Percentiles rank a stretch among this genome's conserved stretches.
phyloP scores from a whole-genome alignment of 768 basidiomycete genomes.

The Rhodotorula sphaerocarpa region DNA sequence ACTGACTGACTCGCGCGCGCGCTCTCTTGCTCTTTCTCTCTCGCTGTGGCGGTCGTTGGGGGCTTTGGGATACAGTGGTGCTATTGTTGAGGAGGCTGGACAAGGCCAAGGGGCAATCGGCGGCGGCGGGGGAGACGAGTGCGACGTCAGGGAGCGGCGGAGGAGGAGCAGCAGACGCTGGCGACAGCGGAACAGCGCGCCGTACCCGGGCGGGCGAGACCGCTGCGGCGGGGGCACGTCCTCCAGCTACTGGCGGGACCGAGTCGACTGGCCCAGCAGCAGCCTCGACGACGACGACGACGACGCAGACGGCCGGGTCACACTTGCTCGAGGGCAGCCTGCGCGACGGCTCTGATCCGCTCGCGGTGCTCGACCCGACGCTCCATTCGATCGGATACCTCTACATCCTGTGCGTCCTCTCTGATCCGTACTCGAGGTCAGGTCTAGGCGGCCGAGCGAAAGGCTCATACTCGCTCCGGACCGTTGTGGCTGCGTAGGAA shows the following conservation, averaged over 20 bases:
- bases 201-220: too few relatives aligned
- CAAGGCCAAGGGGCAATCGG: too few relatives aligned
- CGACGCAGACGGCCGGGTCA: background rate
- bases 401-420: constrained; percentile 58
- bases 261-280: too few relatives aligned
- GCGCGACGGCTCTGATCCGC: constrained; percentile 60
- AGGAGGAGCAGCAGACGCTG: too few relatives aligned
- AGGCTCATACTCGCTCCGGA: background rate
- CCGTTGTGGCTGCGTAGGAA: background rate
- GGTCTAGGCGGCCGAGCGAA: background rate
- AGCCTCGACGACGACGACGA: background rate
- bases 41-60: background rate
- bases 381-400: constrained; percentile 59
- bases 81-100: constrained; percentile 33
- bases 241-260: too few relatives aligned
- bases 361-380: constrained; percentile 53
- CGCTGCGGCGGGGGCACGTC: too few relatives aligned
- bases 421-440: background rate
- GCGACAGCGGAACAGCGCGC: too few relatives aligned
- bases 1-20: constrained; percentile 3
- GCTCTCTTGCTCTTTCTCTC: background rate
- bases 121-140: too few relatives aligned
- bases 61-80: constrained; percentile 8
- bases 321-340: constrained; percentile 39
- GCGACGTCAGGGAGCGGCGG: too few relatives aligned